Conservation (phyloP, 805 yeast genomes). For the Wickerhamiella azyma region DNA sequence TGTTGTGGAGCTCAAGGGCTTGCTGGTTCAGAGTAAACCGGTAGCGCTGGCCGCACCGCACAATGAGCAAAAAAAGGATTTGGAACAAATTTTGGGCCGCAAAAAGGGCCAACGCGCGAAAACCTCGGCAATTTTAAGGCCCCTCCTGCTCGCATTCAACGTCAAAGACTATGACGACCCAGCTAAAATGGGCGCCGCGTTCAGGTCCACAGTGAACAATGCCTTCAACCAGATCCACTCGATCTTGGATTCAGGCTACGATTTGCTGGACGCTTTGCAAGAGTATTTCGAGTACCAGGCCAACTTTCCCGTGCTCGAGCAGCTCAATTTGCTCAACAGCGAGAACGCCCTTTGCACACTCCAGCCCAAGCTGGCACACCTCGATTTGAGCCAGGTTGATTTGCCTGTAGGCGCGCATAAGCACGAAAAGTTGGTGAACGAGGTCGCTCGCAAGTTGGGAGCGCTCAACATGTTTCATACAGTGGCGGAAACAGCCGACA, state of each 20-base stretch:
- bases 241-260: background rate
- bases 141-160: slow-evolving; percentile 1
- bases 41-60: background rate
- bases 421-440: slow-evolving; percentile 28
- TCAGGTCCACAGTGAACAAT: slow-evolving; percentile 8
- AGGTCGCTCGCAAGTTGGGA: slow-evolving; percentile 38
- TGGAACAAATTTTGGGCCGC: slow-evolving; percentile 10
- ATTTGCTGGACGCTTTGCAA: slow-evolving; percentile 2
- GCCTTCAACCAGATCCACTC: slow-evolving; percentile 9
- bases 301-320: slow-evolving; percentile 2
- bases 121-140: slow-evolving; percentile 9
- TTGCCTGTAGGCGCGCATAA: slow-evolving; percentile 25
- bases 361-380: slow-evolving; percentile 17
- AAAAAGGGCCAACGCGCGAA: slow-evolving; percentile 7
- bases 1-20: slow-evolving; percentile 6
- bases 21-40: background rate
- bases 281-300: slow-evolving; percentile 11
- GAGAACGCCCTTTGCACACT: slow-evolving; percentile 9
- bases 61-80: slow-evolving; percentile 1
- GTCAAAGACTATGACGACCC: slow-evolving; percentile 2
- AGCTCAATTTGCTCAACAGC: slow-evolving; percentile 2
- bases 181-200: background rate
- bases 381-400: slow-evolving; percentile 33
- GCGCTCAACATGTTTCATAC: slow-evolving; percentile 32
- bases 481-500: background rate